Evolutionary conservation across 345 rosid species (phyloP).

Genomic region (Lenwebbia sp.): DNA sequence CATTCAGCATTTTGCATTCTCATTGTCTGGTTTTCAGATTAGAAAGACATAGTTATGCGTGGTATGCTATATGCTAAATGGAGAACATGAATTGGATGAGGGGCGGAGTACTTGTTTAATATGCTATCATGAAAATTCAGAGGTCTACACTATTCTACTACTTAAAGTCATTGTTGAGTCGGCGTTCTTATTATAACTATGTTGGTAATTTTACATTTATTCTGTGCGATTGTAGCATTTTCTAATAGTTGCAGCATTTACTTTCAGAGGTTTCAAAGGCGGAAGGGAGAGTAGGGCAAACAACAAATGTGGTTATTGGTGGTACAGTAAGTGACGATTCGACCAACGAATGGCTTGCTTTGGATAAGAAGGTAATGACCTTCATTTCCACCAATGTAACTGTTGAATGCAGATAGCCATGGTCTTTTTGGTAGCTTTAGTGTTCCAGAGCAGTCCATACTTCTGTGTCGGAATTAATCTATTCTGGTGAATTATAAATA

Average conservation of each 20-base stretch:
- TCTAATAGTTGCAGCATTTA: neutral
- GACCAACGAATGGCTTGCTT: conserved; percentile 72
- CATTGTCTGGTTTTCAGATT: neutral
- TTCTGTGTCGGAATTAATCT: neutral
- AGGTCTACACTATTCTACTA: neutral
- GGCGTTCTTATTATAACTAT: neutral
- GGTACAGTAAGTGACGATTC: conserved; percentile 94
- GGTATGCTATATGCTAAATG: neutral
- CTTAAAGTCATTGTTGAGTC: neutral
- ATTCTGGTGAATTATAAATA: neutral
- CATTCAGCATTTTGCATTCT: neutral
- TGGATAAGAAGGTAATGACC: conserved; percentile 79
- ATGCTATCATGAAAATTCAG: neutral
- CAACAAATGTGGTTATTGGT: conserved; percentile 87
- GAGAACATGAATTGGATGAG: neutral
- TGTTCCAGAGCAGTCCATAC: neutral
- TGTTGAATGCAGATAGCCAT: neutral
- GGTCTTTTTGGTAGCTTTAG: neutral
- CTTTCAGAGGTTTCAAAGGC: conserved; percentile 78
- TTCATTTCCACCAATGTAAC: neutral
- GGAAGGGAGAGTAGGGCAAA: conserved; percentile 91
- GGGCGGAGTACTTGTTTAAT: neutral
- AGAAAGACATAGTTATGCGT: neutral
- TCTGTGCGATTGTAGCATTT: neutral
- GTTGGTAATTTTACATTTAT: neutral